These are phyloP conservation scores for Trichosanthes truncata DNA, from an alignment of 306 rosid genomes.

Conservation along the genomic window DNA sequence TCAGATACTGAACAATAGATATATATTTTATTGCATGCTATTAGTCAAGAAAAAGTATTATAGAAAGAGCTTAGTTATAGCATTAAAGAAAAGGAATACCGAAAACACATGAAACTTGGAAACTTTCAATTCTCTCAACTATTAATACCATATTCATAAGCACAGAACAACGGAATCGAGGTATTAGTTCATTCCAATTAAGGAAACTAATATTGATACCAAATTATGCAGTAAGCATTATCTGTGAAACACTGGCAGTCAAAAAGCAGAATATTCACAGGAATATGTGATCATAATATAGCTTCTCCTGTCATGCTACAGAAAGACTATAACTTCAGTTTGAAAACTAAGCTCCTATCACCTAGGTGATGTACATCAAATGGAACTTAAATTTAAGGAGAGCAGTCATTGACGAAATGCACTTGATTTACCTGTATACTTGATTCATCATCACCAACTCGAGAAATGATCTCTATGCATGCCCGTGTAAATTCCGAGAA, in stretches of 20 bases:
- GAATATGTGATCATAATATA: not conserved
- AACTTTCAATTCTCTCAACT: not conserved
- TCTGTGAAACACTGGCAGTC: not conserved
- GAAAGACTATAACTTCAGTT: not conserved
- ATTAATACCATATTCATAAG: not conserved
- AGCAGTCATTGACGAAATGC: not conserved
- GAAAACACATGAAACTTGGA: not conserved
- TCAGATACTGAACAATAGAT: not conserved
- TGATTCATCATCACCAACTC: conserved; percentile 82
- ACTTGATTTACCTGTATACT: conserved; percentile 67
- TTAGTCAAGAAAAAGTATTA: not conserved
- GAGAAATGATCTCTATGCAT: conserved; percentile 84
- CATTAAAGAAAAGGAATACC: not conserved
- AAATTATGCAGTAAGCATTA: not conserved
- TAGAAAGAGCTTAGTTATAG: not conserved
- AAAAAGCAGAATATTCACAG: not conserved
- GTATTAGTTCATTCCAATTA: not conserved
- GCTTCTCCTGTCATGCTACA: not conserved
- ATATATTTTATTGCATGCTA: not conserved
- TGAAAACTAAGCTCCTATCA: not conserved
- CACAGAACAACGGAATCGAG: not conserved
- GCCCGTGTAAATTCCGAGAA: conserved; percentile 83
- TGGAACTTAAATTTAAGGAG: not conserved
- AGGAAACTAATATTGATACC: not conserved
- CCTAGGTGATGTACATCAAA: not conserved